Base-by-base conservation (phyloP, 805 yeast genomes). In the Metschnikowia lochheadii region DNA sequence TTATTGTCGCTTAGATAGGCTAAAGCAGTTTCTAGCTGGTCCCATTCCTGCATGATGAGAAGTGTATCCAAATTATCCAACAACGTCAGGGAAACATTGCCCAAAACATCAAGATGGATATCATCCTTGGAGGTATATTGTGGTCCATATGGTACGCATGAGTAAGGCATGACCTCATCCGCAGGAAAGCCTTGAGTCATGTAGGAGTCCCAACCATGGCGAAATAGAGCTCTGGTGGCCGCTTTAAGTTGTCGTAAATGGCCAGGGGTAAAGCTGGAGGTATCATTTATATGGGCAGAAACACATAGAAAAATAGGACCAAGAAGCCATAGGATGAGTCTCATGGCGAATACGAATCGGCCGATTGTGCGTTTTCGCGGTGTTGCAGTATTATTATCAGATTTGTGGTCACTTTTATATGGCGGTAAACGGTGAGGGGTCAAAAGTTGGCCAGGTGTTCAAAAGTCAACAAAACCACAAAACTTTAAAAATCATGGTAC, bases 21-120 rank as follows among this genome's bases (percentile, higher is more conserved):
- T 23, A 74, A 55, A 49, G 64, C 61, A 14, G 17, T 6, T 6
- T 69, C 71, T 55, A 91, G 83, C 37, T 74, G 75, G 14, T 73
- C 76, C 61, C 77, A 74, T 56, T 87, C 87, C 38, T 82, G 84
- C 70, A 90, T 69, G 4, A 91, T 76, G 5, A 91, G 84, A 52
- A 87, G 78, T 13, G 92, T 83, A 53, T 94, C 96, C 38, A 92
- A 64, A 13, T 87, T 77, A 64, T 91, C 98, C 26, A 91, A 70
- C 43, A 90, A 67, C 0, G 96, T 89, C 57, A 84, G 77, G 0
- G 96, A 81, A 49, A 82, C 84, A 59, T 89, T 89, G 0, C 97
- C 97, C 70, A 89, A 65, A 0, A 86, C 94, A 63, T 91, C 98
- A 62, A 89, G 89, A 41, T 85, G 70, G 2, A 79, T 72, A 59